phyloP scores from a whole-genome alignment of 2,329 filamentous ascomycete genomes.

The Dothiorella sarmentorum region DNA sequence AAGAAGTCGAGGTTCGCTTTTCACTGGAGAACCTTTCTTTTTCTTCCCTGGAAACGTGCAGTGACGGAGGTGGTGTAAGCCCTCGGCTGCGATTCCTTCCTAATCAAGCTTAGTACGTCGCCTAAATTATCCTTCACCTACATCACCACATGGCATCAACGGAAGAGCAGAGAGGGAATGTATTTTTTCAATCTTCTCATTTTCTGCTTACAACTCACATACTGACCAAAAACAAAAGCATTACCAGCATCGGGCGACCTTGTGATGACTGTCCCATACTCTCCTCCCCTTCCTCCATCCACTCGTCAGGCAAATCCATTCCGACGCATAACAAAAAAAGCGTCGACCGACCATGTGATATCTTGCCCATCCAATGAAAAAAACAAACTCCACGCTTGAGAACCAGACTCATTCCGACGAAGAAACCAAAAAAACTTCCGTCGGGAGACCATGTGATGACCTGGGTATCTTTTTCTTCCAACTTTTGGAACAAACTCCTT shows the following conservation, averaged over 20 bases:
- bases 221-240: background rate
- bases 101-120: no score
- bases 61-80: no score
- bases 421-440: background rate
- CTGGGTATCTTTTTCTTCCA: constrained; percentile 4
- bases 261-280: constrained; percentile 1
- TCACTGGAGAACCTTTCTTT: no score
- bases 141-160: no score
- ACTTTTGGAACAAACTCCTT: constrained; percentile 8
- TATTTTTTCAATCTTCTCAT: no score
- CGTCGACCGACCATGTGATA: constrained; percentile 4
- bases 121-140: no score
- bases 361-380: background rate
- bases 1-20: no score
- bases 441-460: constrained; percentile 14
- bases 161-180: no score
- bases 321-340: background rate
- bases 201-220: background rate
- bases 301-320: background rate
- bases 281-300: background rate
- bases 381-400: no score
- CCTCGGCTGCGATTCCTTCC: no score
- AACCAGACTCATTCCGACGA: constrained; percentile 7
- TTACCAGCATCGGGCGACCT: constrained; percentile 7
- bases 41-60: no score